Conservation (phyloP, 2,329 filamentous ascomycete genomes). For the Pseudogymnoascus sp. region DNA sequence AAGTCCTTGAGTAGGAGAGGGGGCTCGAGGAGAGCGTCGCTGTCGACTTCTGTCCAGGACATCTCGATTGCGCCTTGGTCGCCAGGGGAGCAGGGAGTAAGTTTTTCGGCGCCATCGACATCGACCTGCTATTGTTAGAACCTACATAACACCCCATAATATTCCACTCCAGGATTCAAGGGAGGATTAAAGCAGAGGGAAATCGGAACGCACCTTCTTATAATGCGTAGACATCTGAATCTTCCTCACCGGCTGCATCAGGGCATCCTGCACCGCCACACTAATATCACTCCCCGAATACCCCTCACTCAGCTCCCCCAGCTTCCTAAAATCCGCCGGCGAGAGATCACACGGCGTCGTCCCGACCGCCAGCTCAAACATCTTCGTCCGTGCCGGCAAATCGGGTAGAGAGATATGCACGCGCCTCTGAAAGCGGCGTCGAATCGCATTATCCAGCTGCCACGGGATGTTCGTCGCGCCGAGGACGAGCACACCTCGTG, state of each 20-base stretch:
- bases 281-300: conserved; percentile 95
- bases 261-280: conserved; percentile 89
- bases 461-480: conserved; percentile 98
- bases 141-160: background rate
- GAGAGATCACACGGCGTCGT: conserved; percentile 82
- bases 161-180: no score
- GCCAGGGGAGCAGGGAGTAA: conserved; percentile 91
- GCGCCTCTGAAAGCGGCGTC: conserved; percentile 88
- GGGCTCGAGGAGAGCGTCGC: conserved; percentile 79
- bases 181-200: no score
- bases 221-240: conserved; percentile 98
- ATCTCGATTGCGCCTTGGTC: conserved; percentile 83
- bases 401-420: conserved; percentile 95
- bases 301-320: conserved; percentile 80
- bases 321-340: conserved; percentile 67
- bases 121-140: conserved; percentile 49
- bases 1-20: conserved; percentile 87
- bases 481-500: conserved; percentile 85
- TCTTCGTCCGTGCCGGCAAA: conserved; percentile 73
- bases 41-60: conserved; percentile 83
- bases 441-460: conserved; percentile 94
- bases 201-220: conserved; percentile 61
- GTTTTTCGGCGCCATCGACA: conserved; percentile 58
- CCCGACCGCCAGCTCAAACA: conserved; percentile 93
- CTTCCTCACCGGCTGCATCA: conserved; percentile 96